phyloP scores from a whole-genome alignment of 257 asterid genomes.

The Capsicum baccatum region DNA sequence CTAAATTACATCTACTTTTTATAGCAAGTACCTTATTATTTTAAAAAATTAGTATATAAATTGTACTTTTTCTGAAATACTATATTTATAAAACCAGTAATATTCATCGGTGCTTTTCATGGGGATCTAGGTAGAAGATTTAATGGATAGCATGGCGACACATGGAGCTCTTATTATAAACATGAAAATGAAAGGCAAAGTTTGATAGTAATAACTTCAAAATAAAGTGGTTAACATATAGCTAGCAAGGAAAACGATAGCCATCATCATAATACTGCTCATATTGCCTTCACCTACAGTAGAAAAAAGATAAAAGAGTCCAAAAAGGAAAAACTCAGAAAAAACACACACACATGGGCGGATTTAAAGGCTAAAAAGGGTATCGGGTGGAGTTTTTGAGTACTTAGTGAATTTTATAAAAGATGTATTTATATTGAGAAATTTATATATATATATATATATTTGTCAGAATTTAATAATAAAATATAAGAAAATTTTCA shows the following conservation, averaged over 20 bases:
- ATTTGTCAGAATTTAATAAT: neutral
- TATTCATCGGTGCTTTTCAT: neutral
- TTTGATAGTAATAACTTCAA: neutral
- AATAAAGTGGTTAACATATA: neutral
- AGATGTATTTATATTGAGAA: neutral
- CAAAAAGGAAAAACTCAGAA: neutral
- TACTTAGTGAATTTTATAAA: neutral
- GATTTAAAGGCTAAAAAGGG: too few species aligned
- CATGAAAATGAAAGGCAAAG: slow-evolving; percentile 25
- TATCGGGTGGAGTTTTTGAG: neutral
- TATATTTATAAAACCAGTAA: neutral
- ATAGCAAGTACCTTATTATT: too few species aligned
- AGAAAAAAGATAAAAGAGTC: neutral
- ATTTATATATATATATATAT: neutral
- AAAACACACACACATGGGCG: neutral
- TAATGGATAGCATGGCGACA: neutral
- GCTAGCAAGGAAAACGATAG: slow-evolving; percentile 27
- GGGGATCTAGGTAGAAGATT: neutral
- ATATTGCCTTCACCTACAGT: neutral
- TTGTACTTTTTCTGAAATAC: neutral
- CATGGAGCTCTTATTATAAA: neutral
- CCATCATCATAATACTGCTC: slow-evolving; percentile 2
- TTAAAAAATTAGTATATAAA: neutral
- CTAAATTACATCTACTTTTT: too few species aligned
- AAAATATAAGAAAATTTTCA: neutral